Conservation (phyloP, 768 basidiomycete genomes). For the Pholiota molesta region DNA sequence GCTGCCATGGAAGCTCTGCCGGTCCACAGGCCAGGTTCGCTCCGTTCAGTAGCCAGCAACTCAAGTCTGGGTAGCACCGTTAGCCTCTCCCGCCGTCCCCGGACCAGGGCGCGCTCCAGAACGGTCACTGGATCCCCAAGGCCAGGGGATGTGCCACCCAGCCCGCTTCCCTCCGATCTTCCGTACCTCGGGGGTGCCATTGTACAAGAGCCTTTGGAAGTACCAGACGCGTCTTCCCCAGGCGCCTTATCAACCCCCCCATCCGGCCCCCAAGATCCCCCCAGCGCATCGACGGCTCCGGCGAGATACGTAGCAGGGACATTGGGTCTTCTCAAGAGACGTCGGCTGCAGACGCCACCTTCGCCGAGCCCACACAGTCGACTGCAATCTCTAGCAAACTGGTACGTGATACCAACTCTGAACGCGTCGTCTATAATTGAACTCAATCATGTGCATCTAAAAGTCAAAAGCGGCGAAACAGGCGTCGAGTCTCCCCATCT, state of each 20-base stretch:
- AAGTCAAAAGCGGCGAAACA: constrained; percentile 38
- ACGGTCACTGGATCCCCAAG: constrained; percentile 44
- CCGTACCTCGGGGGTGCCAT: constrained; percentile 33
- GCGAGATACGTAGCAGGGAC: constrained; percentile 28
- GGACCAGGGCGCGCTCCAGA: constrained; percentile 55
- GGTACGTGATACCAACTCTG: constrained; percentile 34
- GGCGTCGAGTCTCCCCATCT: constrained; percentile 34
- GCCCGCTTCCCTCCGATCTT: constrained; percentile 31
- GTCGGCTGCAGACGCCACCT: constrained; percentile 31
- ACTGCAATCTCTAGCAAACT: constrained; percentile 31
- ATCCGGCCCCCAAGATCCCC: constrained; percentile 33
- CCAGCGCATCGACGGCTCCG: constrained; percentile 17
- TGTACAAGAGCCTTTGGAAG: constrained; percentile 28
- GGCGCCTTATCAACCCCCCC: constrained; percentile 19
- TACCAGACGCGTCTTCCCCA: constrained; percentile 12
- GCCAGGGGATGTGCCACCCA: constrained; percentile 27
- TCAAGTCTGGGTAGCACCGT: constrained; percentile 51
- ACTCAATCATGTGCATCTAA: constrained; percentile 18
- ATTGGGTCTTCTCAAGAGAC: constrained; percentile 25
- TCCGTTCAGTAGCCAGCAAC: constrained; percentile 53
- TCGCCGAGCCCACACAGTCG: constrained; percentile 30
- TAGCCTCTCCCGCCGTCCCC: constrained; percentile 56
- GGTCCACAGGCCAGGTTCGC: constrained; percentile 36
- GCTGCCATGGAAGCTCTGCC: constrained; percentile 19
- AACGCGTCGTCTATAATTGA: constrained; percentile 14